phyloP scores from a whole-genome alignment of 73 alveolate genomes.

The Stentor roeselii region DNA sequence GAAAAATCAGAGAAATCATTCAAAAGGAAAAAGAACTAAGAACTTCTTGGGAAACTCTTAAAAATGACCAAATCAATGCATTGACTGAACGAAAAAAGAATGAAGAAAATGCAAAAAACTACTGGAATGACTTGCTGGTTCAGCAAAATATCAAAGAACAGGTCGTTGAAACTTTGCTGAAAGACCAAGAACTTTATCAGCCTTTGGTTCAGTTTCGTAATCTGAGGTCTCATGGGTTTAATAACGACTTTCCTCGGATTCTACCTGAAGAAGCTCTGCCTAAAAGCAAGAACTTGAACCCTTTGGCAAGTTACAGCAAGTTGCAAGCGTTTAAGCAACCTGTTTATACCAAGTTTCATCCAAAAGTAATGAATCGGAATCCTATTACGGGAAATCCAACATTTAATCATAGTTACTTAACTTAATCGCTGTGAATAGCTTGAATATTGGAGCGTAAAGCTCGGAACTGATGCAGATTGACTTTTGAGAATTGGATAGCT shows the following conservation, averaged over 20 bases:
- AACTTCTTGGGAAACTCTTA: neutral
- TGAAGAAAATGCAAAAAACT: too few species aligned
- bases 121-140: neutral
- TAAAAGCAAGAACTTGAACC: neutral
- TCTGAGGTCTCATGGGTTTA: neutral
- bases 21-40: neutral
- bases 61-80: neutral
- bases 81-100: neutral
- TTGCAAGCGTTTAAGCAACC: neutral
- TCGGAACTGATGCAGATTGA: too few species aligned
- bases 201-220: neutral
- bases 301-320: neutral
- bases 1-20: neutral
- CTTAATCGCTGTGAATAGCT: too few species aligned
- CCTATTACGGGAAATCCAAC: neutral
- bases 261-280: neutral
- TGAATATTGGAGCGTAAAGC: too few species aligned
- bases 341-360: neutral
- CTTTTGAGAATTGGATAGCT: too few species aligned
- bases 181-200: neutral
- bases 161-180: neutral
- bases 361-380: neutral
- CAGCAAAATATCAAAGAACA: neutral
- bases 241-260: neutral
- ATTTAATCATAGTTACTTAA: too few species aligned